Percentiles rank a stretch among this genome's conserved stretches.
phyloP scores from a whole-genome alignment of 768 basidiomycete species.

The Serpula lacrymans region DNA sequence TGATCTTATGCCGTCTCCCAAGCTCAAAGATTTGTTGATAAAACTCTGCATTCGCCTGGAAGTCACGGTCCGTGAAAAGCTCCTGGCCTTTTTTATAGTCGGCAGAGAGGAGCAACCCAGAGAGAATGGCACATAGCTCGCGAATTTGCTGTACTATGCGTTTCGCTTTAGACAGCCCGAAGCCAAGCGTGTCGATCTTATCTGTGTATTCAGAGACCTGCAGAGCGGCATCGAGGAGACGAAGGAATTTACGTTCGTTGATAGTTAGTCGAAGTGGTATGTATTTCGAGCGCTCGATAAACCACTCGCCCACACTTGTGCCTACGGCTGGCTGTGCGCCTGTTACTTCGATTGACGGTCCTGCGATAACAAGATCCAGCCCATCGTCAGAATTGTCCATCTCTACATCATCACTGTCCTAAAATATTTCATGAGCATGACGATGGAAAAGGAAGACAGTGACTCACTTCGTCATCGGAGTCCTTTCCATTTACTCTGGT shows the following conservation, averaged over 20 bases:
- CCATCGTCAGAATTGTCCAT: conserved; percentile 35
- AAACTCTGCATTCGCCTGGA: conserved; percentile 74
- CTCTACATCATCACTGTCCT: conserved; percentile 34
- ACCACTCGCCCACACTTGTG: conserved; percentile 75
- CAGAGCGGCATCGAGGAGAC: conserved; percentile 81
- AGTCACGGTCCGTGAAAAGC: conserved; percentile 78
- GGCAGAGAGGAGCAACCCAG: conserved; percentile 75
- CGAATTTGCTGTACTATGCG: conserved; percentile 84
- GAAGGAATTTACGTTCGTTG: conserved; percentile 77
- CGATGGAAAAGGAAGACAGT: neutral
- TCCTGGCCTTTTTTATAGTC: conserved; percentile 91
- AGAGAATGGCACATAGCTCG: conserved; percentile 85
- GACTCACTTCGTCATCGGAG: conserved; percentile 18
- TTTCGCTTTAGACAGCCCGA: conserved; percentile 78
- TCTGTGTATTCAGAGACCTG: conserved; percentile 87
- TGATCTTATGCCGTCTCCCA: conserved; percentile 83
- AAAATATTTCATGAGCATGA: neutral
- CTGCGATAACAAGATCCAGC: conserved; percentile 33
- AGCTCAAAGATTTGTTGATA: conserved; percentile 81
- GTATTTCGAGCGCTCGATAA: conserved; percentile 74
- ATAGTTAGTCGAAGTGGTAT: conserved; percentile 78
- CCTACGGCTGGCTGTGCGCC: conserved; percentile 60
- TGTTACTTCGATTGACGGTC: conserved; percentile 34
- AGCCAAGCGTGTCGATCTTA: conserved; percentile 82
- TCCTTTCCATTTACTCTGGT: conserved; percentile 5